Conservation (phyloP, 805 yeast species). For the Starmerella tilneyi region DNA sequence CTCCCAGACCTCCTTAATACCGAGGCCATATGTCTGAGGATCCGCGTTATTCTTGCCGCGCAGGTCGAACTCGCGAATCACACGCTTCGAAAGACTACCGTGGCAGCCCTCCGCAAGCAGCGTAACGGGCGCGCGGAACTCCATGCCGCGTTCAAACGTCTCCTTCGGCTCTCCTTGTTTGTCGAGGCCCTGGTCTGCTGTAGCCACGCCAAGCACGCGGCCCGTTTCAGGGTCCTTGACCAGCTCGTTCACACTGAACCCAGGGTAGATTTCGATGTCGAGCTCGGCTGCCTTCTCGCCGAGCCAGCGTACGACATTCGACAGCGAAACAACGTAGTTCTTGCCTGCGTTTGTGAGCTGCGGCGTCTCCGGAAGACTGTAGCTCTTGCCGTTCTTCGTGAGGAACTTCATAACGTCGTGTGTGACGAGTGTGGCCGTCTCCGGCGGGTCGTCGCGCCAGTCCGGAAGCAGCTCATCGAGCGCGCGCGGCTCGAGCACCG, state of each 20-base stretch:
- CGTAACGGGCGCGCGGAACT: conserved; percentile 80
- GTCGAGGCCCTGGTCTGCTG: conserved; percentile 81
- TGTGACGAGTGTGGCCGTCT: conserved; percentile 62
- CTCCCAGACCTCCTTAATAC: conserved; percentile 96
- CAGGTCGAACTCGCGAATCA: conserved; percentile 55
- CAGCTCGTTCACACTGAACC: conserved; percentile 74
- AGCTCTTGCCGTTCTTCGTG: conserved; percentile 42
- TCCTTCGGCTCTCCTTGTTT: conserved; percentile 67
- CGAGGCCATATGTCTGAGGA: conserved; percentile 86
- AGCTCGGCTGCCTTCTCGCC: conserved; percentile 83
- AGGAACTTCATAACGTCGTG: conserved; percentile 64
- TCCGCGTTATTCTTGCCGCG: conserved; percentile 45
- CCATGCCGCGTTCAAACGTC: conserved; percentile 93
- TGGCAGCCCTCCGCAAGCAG: conserved; percentile 98
- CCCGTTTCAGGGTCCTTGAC: conserved; percentile 45
- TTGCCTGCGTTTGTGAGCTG: conserved; percentile 71
- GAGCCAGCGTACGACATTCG: conserved; percentile 68
- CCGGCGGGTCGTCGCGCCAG: conserved; percentile 38
- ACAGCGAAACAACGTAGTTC: conserved; percentile 76
- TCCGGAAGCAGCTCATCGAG: conserved; percentile 73
- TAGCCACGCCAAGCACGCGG: conserved; percentile 78
- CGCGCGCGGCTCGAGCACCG: conserved; percentile 85
- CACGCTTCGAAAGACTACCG: conserved; percentile 79
- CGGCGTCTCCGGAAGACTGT: conserved; percentile 87
- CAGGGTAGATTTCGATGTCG: conserved; percentile 90